phyloP scores from a whole-genome alignment of 768 basidiomycete genomes.

The Clavaria fumosa region DNA sequence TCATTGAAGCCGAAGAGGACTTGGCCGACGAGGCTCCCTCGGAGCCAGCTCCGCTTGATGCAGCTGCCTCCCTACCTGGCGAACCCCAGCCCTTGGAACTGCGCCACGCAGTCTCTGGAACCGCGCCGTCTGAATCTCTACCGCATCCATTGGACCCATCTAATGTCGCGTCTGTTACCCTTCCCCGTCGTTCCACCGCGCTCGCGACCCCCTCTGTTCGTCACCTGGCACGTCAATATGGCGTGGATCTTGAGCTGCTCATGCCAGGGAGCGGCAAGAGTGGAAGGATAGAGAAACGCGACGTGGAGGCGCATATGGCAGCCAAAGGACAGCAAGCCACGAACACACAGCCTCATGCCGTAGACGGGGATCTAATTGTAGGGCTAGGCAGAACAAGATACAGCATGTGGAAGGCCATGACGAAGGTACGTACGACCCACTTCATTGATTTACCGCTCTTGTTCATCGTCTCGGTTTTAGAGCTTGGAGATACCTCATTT shows the following conservation, averaged over 20 bases:
- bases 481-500: slow-evolving; percentile 81
- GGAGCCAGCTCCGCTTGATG: slow-evolving; percentile 4
- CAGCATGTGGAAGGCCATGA: slow-evolving; percentile 87
- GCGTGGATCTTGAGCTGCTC: slow-evolving; percentile 41
- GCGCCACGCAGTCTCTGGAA: no score
- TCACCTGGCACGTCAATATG: slow-evolving; percentile 53
- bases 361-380: slow-evolving; percentile 36
- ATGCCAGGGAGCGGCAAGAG: slow-evolving; percentile 57
- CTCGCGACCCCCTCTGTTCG: slow-evolving; percentile 69
- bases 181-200: no score
- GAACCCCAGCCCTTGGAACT: slow-evolving; percentile 8
- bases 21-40: slow-evolving; percentile 12
- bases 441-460: neutral
- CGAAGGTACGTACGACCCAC: slow-evolving; percentile 33
- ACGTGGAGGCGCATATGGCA: slow-evolving; percentile 49
- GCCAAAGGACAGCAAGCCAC: slow-evolving; percentile 10
- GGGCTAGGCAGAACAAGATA: slow-evolving; percentile 65
- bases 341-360: neutral
- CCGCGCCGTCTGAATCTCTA: slow-evolving; percentile 8
- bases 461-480: slow-evolving; percentile 21
- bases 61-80: slow-evolving; percentile 3
- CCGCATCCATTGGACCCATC: slow-evolving; percentile 1
- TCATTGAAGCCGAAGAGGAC: slow-evolving; percentile 69
- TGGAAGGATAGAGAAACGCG: slow-evolving; percentile 60
- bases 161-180: slow-evolving; percentile 21